Percentiles rank a stretch among this genome's conserved stretches.
Evolutionary conservation across 345 rosid species (phyloP).

Genomic region (Ceriops zippeliana): DNA sequence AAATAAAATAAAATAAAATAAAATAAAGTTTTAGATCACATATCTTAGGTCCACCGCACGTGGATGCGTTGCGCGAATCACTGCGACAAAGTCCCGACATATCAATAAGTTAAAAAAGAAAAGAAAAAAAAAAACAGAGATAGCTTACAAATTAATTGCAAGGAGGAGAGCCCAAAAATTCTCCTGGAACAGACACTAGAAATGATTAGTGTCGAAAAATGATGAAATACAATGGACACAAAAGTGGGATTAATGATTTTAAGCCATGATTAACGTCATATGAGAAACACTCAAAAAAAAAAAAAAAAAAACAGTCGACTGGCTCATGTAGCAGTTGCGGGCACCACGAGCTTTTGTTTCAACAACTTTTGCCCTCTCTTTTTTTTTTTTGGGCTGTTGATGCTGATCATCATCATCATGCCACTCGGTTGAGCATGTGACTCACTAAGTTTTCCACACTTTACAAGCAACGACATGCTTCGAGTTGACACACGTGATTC

Average conservation of each 20-base stretch:
- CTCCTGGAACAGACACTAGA: constrained; percentile 10
- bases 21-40: too few species aligned
- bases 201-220: constrained; percentile 23
- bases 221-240: background rate
- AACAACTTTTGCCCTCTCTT: background rate
- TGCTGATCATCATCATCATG: constrained; percentile 12
- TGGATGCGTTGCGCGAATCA: constrained; percentile 24
- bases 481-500: constrained; percentile 30
- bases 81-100: constrained; percentile 17
- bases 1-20: background rate
- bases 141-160: background rate
- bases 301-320: background rate
- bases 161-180: background rate
- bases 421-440: constrained; percentile 25
- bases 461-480: constrained; percentile 26
- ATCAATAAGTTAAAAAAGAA: background rate
- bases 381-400: constrained; percentile 3
- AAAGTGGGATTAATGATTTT: constrained; percentile 11
- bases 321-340: constrained; percentile 13
- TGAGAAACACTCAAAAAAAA: background rate
- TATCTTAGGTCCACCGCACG: constrained; percentile 15
- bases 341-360: background rate
- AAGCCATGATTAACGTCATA: constrained; percentile 23
- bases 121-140: background rate
- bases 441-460: constrained; percentile 20